Base-by-base conservation (phyloP, 1,284 basidiomycete genomes). In the Neolentinus lepideus region DNA sequence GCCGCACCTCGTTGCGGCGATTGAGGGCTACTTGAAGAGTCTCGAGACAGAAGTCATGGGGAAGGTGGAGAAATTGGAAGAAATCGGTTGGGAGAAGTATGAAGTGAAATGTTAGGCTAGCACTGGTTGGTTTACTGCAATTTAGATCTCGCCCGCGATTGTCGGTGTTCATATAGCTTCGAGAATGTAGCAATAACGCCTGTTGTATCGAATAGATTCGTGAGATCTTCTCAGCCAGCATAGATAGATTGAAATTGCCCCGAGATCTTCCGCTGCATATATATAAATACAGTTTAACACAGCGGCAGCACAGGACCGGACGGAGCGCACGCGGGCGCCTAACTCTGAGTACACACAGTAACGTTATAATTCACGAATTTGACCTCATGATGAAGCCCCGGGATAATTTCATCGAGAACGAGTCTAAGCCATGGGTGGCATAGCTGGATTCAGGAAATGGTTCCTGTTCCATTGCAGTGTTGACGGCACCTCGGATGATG, bases 41-140 rank as follows among this genome's bases (percentile, higher is more conserved):
- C 77, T 96, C 64, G 90, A 96, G 71, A 75, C 75, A 8, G 94
- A 97, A 69, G 96, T 98, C 0, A 66, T 93, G 61, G 79, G 65
- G 10, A 99, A 98, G 74, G 88, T 93, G 3, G 84, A 88, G 24
- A 87, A 75, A 58, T 70, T 99, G 27, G 81, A 84, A 55, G 73
- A 84, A 57, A 75, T 90, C 9, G 96, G 94, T 2, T 98, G 94
- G 94, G 90, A 94, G 64, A 77, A 78, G 59, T 96, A 96, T 63
- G 75, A 75, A 59, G 70, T 79, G 14, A 78, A 76, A 62, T 63
- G 38, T 6, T 43, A 43, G 16, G 6, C 6, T n/a, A n/a, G 19
- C 38, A n/a, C 3, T 43, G 38, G n/a, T 6, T 43, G 38, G n/a
- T 31, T 31, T 31, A 31, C 12, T 31, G 29, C 29, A 31, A 31